These are phyloP conservation scores for Talaromyces sp. DNA, from an alignment of 2,329 filamentous ascomycete genomes.

Conservation along the genomic window DNA sequence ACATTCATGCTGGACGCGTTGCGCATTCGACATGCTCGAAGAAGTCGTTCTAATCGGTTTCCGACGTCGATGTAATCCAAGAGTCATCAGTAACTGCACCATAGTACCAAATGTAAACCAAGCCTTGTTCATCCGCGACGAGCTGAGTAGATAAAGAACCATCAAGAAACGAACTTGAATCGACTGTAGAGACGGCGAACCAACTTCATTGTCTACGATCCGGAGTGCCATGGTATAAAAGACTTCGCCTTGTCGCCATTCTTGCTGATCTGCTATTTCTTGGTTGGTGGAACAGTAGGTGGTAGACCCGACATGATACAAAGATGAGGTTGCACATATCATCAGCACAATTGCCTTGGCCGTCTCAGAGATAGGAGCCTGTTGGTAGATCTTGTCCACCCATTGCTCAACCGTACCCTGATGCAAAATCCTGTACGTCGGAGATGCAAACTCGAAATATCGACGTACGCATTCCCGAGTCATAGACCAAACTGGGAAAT, in stretches of 20 bases:
- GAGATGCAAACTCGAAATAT: neutral
- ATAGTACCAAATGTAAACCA: constrained; percentile 42
- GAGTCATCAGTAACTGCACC: constrained; percentile 37
- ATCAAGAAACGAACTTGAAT: constrained; percentile 28
- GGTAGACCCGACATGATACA: neutral
- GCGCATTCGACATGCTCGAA: neutral
- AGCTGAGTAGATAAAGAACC: constrained; percentile 38
- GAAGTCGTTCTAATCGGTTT: neutral
- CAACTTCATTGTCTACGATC: neutral
- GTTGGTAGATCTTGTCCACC: neutral
- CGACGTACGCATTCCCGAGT: neutral
- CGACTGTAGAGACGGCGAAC: constrained; percentile 20
- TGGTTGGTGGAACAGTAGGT: neutral
- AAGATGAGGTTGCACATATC: neutral
- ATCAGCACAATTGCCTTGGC: neutral
- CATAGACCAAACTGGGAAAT: neutral
- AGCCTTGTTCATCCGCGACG: constrained; percentile 37
- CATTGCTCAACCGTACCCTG: neutral
- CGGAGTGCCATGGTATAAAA: neutral
- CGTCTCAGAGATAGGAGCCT: neutral
- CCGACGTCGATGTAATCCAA: constrained; percentile 36
- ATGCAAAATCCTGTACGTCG: neutral
- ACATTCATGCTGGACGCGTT: neutral
- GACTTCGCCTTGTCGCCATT: neutral
- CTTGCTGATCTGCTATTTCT: neutral